Evolutionary conservation across 306 rosid genomes (phyloP).

Genomic region (Dryas drummondii): DNA sequence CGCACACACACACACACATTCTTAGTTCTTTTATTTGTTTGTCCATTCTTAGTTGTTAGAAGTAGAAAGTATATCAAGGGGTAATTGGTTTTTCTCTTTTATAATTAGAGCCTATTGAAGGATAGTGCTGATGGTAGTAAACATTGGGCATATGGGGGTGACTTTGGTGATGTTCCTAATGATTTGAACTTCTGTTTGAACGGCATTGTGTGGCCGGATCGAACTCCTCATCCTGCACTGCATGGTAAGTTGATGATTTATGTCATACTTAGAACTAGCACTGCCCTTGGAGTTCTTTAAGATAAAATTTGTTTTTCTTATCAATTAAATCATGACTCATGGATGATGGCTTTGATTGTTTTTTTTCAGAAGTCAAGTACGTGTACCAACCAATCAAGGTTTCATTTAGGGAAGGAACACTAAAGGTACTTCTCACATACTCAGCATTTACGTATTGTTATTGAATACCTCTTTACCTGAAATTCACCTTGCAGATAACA

Average conservation of each 20-base stretch:
- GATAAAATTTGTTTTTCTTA: background rate
- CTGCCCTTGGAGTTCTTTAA: background rate
- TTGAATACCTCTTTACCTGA: constrained; percentile 15
- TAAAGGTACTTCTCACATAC: constrained; percentile 50
- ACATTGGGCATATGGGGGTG: constrained; percentile 98
- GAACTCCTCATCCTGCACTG: constrained; percentile 91
- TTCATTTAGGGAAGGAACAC: constrained; percentile 44
- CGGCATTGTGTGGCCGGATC: constrained; percentile 80
- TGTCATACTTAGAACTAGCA: constrained; percentile 3
- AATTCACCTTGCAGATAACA: constrained; percentile 52
- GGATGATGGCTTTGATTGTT: constrained; percentile 24
- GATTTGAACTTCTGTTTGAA: constrained; percentile 86
- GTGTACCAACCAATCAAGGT: constrained; percentile 87
- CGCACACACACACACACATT: background rate
- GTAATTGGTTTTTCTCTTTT: constrained; percentile 10
- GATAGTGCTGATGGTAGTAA: constrained; percentile 52
- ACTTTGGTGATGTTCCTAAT: constrained; percentile 86
- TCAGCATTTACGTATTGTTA: constrained; percentile 12
- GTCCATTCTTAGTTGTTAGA: too few species aligned
- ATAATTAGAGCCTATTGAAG: constrained; percentile 61
- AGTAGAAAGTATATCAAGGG: background rate
- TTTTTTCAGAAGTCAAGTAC: constrained; percentile 78
- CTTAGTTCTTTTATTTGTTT: background rate
- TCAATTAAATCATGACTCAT: background rate
- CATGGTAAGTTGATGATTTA: constrained; percentile 51